Evolutionary conservation across 176 grass and related monocot species (phyloP), one percentile per base, ranked within the genome.

Genomic region (Rhynchospora breviuscula): DNA sequence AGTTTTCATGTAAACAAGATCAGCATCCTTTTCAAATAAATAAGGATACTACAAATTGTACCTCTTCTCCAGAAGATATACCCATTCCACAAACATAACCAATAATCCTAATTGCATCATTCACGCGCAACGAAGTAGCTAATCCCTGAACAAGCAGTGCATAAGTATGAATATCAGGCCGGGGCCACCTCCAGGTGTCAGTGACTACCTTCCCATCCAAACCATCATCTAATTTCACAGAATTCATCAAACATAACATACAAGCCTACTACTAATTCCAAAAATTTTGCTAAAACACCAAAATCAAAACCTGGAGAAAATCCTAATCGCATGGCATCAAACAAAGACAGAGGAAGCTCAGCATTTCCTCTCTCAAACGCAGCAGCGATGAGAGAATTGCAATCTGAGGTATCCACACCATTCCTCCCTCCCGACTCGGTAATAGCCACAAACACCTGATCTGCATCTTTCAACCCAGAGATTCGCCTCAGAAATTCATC

Each of bases 321-420:
- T 49, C 88, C 84, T 22, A 87, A 80, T 7, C 83, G 90, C 90
- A 97, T 97, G 18, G 81, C 90, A 43, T 90, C 64, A 17, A 94
- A 94, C 46, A 97, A 26, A 2, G 92, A 97, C 29, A 97, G 83
- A 40, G 94, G 87, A 22, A 97, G 82, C 0, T 89, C 88, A 1
- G 90, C 18, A 29, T 97, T 92, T 18, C 90, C 90, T 21, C 92
- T 79, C 49, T 94, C 92, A 57, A 94, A 75, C 3, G 92, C 94
- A 10, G 88, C 88, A 15, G 52, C 68, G 8, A 97, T 68, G 18
- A 94, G 90, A 31, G 77, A 84, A 52, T 91, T 92, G 78, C 90
- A 97, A 54, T 92, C 92, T 5, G 80, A 81, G 33, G 78, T 70
- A 17, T 79, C 76, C 25, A 22, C 8, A n/a, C 59, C 76, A 9